phyloP scores from a whole-genome alignment of 768 basidiomycete species.

The Termitomyces sp. region DNA sequence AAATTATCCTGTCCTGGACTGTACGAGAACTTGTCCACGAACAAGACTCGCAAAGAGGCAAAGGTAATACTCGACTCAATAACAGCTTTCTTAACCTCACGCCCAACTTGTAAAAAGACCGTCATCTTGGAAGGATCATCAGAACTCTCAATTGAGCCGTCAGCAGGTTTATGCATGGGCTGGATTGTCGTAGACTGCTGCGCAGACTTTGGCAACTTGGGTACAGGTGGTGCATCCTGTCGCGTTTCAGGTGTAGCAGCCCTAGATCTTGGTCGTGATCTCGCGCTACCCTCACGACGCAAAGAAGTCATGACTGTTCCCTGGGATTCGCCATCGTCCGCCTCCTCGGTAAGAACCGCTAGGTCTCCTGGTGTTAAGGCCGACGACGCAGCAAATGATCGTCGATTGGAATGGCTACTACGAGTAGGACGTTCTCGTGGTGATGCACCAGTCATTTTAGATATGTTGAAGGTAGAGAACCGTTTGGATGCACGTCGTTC shows the following conservation, averaged over 20 bases:
- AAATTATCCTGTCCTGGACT: slow-evolving; percentile 91
- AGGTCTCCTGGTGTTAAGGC: slow-evolving; percentile 66
- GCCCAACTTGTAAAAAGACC: slow-evolving; percentile 84
- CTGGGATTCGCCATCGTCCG: slow-evolving; percentile 51
- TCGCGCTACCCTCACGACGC: slow-evolving; percentile 19
- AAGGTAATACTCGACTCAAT: slow-evolving; percentile 71
- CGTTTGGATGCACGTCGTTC: slow-evolving; percentile 93
- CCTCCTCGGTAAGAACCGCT: slow-evolving; percentile 62
- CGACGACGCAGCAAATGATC: slow-evolving; percentile 59
- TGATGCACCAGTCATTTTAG: slow-evolving; percentile 77
- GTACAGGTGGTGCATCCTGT: slow-evolving; percentile 33
- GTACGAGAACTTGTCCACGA: slow-evolving; percentile 93
- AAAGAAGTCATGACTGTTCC: slow-evolving; percentile 16
- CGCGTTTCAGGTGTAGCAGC: slow-evolving; percentile 33
- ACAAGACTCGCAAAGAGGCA: slow-evolving; percentile 73
- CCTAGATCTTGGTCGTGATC: slow-evolving; percentile 25
- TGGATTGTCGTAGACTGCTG: slow-evolving; percentile 24
- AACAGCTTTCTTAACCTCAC: slow-evolving; percentile 83
- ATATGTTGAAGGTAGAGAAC: slow-evolving; percentile 91
- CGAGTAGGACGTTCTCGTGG: slow-evolving; percentile 44
- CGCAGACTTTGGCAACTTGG: slow-evolving; percentile 39
- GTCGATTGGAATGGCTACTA: slow-evolving; percentile 47
- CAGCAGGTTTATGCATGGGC: slow-evolving; percentile 1
- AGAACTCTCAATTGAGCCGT: slow-evolving; percentile 8
- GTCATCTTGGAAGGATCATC: slow-evolving; percentile 41